phyloP scores from a whole-genome alignment of 768 basidiomycete genomes.

The Serendipita vermifera region DNA sequence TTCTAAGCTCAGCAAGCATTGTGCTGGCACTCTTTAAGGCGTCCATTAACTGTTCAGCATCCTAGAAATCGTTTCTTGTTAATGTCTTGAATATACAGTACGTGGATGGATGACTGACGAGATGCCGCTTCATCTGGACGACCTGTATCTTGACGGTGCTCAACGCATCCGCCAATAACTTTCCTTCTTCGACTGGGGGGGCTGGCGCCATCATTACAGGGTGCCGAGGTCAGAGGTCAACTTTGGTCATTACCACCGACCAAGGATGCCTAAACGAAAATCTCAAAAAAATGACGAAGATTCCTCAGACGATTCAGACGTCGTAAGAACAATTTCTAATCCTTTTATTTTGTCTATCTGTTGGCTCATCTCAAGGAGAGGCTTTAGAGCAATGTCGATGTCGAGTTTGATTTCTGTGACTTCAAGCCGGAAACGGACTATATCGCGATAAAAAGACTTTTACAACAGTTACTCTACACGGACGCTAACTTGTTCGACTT shows the following conservation, averaged over 20 bases:
- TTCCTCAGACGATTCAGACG: conserved; percentile 28
- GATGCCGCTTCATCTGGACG: conserved; percentile 87
- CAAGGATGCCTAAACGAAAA: conserved; percentile 43
- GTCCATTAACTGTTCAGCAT: conserved; percentile 96
- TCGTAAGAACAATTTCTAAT: conserved; percentile 28
- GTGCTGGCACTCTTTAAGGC: conserved; percentile 92
- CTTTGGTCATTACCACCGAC: conserved; percentile 23
- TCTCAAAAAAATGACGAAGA: conserved; percentile 25
- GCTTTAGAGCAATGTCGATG: conserved; percentile 54
- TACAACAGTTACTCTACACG: conserved; percentile 40
- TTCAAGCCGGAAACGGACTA: conserved; percentile 73
- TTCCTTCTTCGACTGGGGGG: conserved; percentile 36
- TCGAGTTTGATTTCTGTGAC: conserved; percentile 91
- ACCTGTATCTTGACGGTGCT: conserved; percentile 84
- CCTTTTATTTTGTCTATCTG: neutral
- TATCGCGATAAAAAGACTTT: conserved; percentile 44
- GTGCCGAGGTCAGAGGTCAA: neutral
- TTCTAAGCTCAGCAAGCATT: conserved; percentile 93
- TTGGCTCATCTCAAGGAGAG: neutral
- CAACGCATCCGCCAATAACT: conserved; percentile 71
- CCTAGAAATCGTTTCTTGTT: conserved; percentile 34
- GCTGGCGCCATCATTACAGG: neutral
- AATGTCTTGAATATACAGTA: neutral
- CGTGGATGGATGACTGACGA: conserved; percentile 39
- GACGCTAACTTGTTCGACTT: conserved; percentile 64